Evolutionary conservation across 2,329 filamentous ascomycete species (phyloP).

Genomic region (Epicoccum sorghinum): DNA sequence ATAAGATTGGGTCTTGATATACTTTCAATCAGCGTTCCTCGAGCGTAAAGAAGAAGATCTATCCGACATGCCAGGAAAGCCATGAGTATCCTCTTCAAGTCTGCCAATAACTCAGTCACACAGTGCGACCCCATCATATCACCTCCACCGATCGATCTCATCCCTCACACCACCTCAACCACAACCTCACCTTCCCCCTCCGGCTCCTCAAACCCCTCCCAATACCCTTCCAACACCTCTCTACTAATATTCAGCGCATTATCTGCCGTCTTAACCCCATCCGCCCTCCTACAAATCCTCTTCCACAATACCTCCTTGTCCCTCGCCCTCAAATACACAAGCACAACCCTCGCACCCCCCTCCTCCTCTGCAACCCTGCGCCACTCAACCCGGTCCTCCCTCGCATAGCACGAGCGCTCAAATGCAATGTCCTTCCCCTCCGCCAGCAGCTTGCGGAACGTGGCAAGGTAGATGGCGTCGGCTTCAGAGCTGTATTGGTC

Average conservation of each 20-base stretch:
- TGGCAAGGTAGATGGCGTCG: constrained; percentile 3
- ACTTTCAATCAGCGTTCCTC: no score
- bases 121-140: no score
- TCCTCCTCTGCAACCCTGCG: constrained; percentile 8
- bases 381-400: constrained; percentile 15
- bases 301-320: constrained; percentile 16
- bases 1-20: no score
- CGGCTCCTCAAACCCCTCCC: constrained; percentile 18
- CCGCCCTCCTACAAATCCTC: constrained; percentile 13
- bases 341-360: constrained; percentile 10
- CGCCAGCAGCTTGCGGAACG: constrained; percentile 2
- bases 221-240: constrained; percentile 19
- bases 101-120: no score
- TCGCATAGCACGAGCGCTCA: constrained; percentile 20
- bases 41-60: no score
- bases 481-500: constrained; percentile 12
- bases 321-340: constrained; percentile 14
- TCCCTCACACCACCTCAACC: constrained; percentile 3
- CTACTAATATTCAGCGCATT: constrained; percentile 15
- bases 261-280: constrained; percentile 10
- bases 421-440: constrained; percentile 12
- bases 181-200: constrained; percentile 14
- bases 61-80: no score
- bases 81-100: no score
- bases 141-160: no score